These are phyloP conservation scores for Aspergillus pseudoglaucus DNA, from an alignment of 2,329 filamentous ascomycete species.

Conservation along the genomic window DNA sequence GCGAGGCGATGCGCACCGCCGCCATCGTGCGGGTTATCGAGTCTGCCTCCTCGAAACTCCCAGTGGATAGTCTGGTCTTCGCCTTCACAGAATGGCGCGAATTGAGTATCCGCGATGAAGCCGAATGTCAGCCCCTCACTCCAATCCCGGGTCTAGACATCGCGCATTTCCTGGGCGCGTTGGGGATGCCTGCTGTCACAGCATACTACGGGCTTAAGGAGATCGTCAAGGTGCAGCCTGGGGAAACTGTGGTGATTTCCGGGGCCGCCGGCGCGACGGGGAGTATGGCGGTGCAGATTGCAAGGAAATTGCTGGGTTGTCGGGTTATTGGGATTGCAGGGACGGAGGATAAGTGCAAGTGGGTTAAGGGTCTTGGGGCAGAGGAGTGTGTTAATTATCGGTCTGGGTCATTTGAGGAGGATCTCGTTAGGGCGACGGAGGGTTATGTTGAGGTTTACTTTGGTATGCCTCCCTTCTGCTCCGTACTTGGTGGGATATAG, in stretches of 20 bases:
- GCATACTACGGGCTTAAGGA: slow-evolving; percentile 43
- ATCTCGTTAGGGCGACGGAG: slow-evolving; percentile 43
- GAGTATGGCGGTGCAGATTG: slow-evolving; percentile 48
- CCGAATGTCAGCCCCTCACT: slow-evolving; percentile 20
- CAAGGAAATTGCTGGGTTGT: slow-evolving; percentile 34
- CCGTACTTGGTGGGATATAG: too few species aligned
- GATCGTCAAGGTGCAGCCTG: slow-evolving; percentile 31
- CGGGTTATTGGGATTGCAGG: slow-evolving; percentile 48
- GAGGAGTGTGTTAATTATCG: slow-evolving; percentile 54
- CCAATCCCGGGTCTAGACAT: slow-evolving; percentile 29
- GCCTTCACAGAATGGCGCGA: slow-evolving; percentile 36
- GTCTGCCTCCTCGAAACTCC: slow-evolving; percentile 23
- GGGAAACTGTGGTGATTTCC: slow-evolving; percentile 41
- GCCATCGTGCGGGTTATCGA: slow-evolving; percentile 34
- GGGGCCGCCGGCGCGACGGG: slow-evolving; percentile 46
- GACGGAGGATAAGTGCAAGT: slow-evolving; percentile 46
- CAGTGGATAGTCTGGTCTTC: slow-evolving; percentile 29
- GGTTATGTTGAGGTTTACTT: slow-evolving; percentile 49
- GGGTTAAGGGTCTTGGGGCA: slow-evolving; percentile 48
- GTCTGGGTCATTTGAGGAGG: slow-evolving; percentile 38
- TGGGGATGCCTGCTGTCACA: slow-evolving; percentile 33
- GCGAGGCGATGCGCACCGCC: slow-evolving; percentile 33
- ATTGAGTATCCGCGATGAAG: slow-evolving; percentile 33
- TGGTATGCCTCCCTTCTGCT: too few species aligned
- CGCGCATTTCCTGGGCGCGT: slow-evolving; percentile 42